These are phyloP conservation scores for Rhytidhysteron rufulum DNA, from an alignment of 2,329 filamentous ascomycete genomes.

Conservation along the genomic window DNA sequence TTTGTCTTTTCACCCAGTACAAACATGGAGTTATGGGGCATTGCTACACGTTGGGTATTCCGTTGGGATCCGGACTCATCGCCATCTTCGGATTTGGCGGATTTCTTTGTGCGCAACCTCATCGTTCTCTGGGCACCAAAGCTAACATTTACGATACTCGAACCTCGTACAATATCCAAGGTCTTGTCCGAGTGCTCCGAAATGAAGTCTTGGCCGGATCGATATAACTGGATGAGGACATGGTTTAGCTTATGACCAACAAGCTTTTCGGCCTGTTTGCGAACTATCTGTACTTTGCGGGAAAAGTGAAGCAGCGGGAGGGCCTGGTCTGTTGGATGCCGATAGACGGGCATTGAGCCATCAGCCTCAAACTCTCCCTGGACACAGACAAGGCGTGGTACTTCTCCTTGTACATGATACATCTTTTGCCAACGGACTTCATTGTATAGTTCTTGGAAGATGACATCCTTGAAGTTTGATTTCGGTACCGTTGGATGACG, in stretches of 20 bases:
- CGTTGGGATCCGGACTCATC: conserved; percentile 40
- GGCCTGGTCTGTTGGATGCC: conserved; percentile 87
- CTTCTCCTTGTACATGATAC: conserved; percentile 86
- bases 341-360: conserved; percentile 82
- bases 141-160: conserved; percentile 87
- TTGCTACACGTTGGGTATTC: conserved; percentile 60
- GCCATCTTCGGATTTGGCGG: conserved; percentile 11
- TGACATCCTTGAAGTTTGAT: conserved; percentile 48
- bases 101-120: conserved; percentile 79
- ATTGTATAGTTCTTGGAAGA: conserved; percentile 66
- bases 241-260: conserved; percentile 85
- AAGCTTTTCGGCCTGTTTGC: conserved; percentile 62
- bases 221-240: conserved; percentile 87
- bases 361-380: conserved; percentile 69
- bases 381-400: conserved; percentile 85
- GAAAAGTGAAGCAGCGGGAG: conserved; percentile 75
- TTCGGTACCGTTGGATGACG: conserved; percentile 22
- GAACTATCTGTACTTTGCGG: conserved; percentile 65
- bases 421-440: conserved; percentile 89
- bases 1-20: conserved; percentile 80
- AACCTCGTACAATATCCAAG: conserved; percentile 76
- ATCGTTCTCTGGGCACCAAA: conserved; percentile 90
- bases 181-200: conserved; percentile 98
- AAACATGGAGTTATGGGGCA: conserved; percentile 89
- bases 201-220: conserved; percentile 85